These are phyloP conservation scores for Tylopilus sp. DNA, from an alignment of 768 basidiomycete species.

Conservation along the genomic window DNA sequence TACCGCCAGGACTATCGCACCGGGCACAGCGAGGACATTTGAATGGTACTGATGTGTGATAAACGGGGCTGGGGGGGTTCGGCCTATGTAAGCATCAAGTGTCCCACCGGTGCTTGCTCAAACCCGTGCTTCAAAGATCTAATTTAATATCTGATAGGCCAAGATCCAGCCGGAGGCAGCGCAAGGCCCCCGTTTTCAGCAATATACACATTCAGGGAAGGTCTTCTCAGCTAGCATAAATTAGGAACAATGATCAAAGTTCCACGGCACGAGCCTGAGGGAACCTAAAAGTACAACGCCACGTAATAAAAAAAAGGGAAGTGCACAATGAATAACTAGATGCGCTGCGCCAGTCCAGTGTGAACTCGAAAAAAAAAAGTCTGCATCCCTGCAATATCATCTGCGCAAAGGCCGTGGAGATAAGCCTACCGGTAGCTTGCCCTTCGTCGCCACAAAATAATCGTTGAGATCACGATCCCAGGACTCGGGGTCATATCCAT, in stretches of 20 bases:
- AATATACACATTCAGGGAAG: constrained; percentile 9
- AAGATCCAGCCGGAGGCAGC: background rate
- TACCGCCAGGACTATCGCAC: constrained; percentile 10
- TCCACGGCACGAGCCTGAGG: constrained; percentile 9
- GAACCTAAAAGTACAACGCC: constrained; percentile 14
- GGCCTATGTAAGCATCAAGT: background rate
- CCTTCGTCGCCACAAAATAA: constrained; percentile 37
- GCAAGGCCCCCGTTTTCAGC: background rate
- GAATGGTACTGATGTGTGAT: background rate
- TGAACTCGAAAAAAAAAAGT: constrained; percentile 10
- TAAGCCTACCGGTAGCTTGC: constrained; percentile 33
- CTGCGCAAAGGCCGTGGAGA: constrained; percentile 28
- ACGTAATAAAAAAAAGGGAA: constrained; percentile 9
- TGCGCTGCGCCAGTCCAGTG: constrained; percentile 25
- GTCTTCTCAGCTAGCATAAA: constrained; percentile 4
- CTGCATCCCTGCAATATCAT: constrained; percentile 14
- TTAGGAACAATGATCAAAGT: constrained; percentile 6
- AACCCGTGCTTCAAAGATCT: constrained; percentile 2
- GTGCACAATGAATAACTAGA: constrained; percentile 20
- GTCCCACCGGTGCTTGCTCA: background rate
- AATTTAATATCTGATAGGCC: background rate
- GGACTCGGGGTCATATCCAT: constrained; percentile 32
- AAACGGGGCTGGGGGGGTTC: background rate
- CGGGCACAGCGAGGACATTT: background rate
- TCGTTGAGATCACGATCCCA: constrained; percentile 38